Base-by-base conservation (phyloP, 1,139 yeast species). In the Hyphopichia khmerensis region DNA sequence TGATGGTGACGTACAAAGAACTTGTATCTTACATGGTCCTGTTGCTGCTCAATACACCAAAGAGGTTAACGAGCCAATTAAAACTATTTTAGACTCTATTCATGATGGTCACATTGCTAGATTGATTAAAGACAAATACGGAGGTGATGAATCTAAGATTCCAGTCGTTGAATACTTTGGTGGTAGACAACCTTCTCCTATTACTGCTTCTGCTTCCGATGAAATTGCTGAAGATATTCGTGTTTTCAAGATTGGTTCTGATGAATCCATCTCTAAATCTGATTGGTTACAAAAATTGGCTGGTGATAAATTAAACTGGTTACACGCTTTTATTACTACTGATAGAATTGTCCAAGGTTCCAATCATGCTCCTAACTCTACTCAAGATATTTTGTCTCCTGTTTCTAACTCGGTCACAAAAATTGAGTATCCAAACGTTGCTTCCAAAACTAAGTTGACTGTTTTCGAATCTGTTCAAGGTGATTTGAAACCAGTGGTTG, bases 21-120 rank as follows among this genome's bases (percentile, higher is more conserved):
- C 97, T 18, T 95, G 99, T 85, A 90, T 93, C 55, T 80, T 93
- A 59, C 97, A 90, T 59, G 98, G 99, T 55, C 99, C 99, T 40
- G 99, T 95, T 57, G 96, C 99, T 56, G 97, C 96, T 56, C 91
- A 85, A 69, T 91, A 74, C 74, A 85, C 98, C 55, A 87, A 78
- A 57, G 77, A 79, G 62, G 95, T 87, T 46, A 82, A 93, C 62
- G 96, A 89, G 70, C 98, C 99, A 57, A 87, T 93, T 62, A 84
- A 87, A 67, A 87, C 85, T 40, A 90, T 93, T 54, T 72, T 93
- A 73, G 98, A 91, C 61, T 73, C 79, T 51, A 84, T 93, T 49
- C 97, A 95, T 59, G 82, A 90, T 39, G 96, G 96, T 48, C 98
- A 91, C 67, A 86, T 93, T 60, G 69, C 72, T 45, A 80, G 68